Evolutionary conservation across 179 eudicot species (phyloP).

Genomic region (Gypsophila paniculata): DNA sequence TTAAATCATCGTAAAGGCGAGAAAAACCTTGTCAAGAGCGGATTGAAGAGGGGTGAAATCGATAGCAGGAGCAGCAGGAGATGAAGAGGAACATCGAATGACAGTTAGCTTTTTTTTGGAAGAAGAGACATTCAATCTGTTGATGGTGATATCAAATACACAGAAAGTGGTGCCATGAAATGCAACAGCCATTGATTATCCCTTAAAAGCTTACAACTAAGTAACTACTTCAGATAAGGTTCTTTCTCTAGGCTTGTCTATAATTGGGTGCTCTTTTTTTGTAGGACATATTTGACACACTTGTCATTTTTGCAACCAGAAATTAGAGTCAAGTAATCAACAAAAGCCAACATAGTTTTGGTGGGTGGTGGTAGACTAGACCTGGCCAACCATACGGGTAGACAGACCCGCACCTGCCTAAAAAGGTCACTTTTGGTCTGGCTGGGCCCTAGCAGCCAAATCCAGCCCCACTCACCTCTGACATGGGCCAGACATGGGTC

Average conservation of each 20-base stretch:
- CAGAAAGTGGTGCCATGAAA: conserved; percentile 16
- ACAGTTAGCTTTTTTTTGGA: conserved; percentile 15
- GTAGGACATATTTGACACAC: neutral
- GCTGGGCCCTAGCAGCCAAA: no score
- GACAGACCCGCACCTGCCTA: no score
- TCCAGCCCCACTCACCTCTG: no score
- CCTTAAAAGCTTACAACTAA: conserved; percentile 12
- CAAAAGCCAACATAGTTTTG: no score
- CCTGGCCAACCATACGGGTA: no score
- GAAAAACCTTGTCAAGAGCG: conserved; percentile 60
- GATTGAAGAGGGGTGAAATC: conserved; percentile 60
- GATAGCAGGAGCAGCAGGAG: conserved; percentile 60
- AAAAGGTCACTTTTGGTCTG: no score
- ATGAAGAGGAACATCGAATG: conserved; percentile 35
- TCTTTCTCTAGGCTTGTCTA: neutral
- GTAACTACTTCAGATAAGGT: conserved; percentile 17
- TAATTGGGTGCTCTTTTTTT: neutral
- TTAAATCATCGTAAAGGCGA: conserved; percentile 1
- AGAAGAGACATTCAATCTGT: conserved; percentile 14
- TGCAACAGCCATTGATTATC: conserved; percentile 30
- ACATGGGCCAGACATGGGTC: no score
- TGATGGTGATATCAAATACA: conserved; percentile 9
- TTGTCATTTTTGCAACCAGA: conserved; percentile 10
- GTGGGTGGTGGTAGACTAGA: no score
- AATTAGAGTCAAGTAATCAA: neutral